These are phyloP conservation scores for Alternaria panax DNA, from an alignment of 2,329 filamentous ascomycete species.

Conservation along the genomic window DNA sequence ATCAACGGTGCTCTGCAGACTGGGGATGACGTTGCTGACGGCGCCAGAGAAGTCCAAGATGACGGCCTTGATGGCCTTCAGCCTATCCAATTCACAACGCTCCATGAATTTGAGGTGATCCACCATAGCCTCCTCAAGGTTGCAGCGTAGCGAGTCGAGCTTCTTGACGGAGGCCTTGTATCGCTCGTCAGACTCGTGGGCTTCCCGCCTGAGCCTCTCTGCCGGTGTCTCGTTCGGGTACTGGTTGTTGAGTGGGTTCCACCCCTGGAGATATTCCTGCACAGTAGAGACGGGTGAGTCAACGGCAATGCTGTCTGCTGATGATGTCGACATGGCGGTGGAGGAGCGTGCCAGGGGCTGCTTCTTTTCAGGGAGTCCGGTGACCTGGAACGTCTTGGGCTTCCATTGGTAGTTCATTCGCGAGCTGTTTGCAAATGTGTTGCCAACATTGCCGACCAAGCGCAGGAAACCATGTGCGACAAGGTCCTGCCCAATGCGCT, in stretches of 20 bases:
- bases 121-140: conserved; percentile 93
- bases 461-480: conserved; percentile 85
- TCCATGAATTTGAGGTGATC: conserved; percentile 95
- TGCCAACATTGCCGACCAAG: conserved; percentile 92
- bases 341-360: conserved; percentile 74
- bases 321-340: conserved; percentile 64
- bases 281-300: conserved; percentile 86
- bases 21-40: conserved; percentile 97
- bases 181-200: conserved; percentile 86
- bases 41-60: conserved; percentile 97
- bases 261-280: conserved; percentile 86
- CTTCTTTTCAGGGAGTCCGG: conserved; percentile 90
- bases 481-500: conserved; percentile 93
- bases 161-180: conserved; percentile 88
- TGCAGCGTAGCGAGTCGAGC: conserved; percentile 89
- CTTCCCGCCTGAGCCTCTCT: conserved; percentile 86
- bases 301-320: conserved; percentile 57
- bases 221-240: conserved; percentile 92
- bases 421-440: conserved; percentile 95
- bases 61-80: conserved; percentile 98
- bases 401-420: conserved; percentile 98
- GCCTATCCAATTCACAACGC: conserved; percentile 91
- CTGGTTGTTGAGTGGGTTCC: conserved; percentile 90
- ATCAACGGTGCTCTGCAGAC: conserved; percentile 92
- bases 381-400: conserved; percentile 85